Conservation (phyloP, 306 rosid genomes). For the Vigna unguiculata region DNA sequence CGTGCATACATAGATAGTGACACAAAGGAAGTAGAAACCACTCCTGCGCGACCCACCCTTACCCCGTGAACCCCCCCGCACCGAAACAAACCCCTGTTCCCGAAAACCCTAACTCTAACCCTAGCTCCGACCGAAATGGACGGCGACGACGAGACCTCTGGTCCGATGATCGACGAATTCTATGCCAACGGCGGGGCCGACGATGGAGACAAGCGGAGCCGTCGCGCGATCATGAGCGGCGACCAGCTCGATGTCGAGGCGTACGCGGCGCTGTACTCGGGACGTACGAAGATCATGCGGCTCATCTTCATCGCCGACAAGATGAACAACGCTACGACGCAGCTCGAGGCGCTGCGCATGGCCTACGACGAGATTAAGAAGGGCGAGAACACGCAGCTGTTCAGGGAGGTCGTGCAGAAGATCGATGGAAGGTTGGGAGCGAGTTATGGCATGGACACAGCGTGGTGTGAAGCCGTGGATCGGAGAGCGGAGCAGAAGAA, state of each 20-base stretch:
- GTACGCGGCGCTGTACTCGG: slow-evolving; percentile 80
- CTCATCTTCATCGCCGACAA: slow-evolving; percentile 78
- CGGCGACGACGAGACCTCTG: slow-evolving; percentile 74
- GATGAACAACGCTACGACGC: slow-evolving; percentile 58
- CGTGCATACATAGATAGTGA: background rate
- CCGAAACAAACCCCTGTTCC: slow-evolving; percentile 27
- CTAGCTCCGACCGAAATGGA: slow-evolving; percentile 58
- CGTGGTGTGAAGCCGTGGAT: slow-evolving; percentile 83
- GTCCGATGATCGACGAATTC: slow-evolving; percentile 84
- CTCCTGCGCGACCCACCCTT: slow-evolving; percentile 2
- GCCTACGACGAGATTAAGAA: slow-evolving; percentile 98
- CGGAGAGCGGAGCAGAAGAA: slow-evolving; percentile 88
- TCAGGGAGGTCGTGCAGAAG: slow-evolving; percentile 82
- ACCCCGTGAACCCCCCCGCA: slow-evolving; percentile 31
- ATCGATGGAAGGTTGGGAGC: slow-evolving; percentile 78
- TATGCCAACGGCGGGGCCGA: slow-evolving; percentile 71
- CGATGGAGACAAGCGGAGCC: slow-evolving; percentile 61
- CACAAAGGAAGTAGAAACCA: background rate
- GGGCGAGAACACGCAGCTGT: slow-evolving; percentile 88
- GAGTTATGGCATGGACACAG: slow-evolving; percentile 60
- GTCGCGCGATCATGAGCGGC: slow-evolving; percentile 78
- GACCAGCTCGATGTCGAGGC: slow-evolving; percentile 98
- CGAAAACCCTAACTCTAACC: slow-evolving; percentile 47
- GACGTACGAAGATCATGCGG: slow-evolving; percentile 87
- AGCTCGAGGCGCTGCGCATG: slow-evolving; percentile 92